These are phyloP conservation scores for Cutaneotrichosporon daszewskae DNA, from an alignment of 1,284 basidiomycete species.

Conservation along the genomic window DNA sequence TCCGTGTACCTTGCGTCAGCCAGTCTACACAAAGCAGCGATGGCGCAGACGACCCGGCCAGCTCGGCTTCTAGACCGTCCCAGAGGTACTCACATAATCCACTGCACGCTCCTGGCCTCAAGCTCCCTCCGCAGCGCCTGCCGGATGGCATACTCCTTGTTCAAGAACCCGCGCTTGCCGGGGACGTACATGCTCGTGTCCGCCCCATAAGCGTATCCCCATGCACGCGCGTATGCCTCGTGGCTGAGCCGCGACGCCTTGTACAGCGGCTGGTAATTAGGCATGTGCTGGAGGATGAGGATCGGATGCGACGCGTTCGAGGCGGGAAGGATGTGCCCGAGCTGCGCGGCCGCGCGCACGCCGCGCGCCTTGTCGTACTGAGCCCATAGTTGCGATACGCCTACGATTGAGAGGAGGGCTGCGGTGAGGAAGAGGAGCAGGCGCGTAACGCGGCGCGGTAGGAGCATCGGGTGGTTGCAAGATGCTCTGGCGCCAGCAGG, in stretches of 20 bases:
- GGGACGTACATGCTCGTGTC: neutral
- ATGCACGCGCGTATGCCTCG: constrained; percentile 4
- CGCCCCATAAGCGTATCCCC: constrained; percentile 6
- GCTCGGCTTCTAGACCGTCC: neutral
- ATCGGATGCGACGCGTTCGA: neutral
- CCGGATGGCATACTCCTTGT: constrained; percentile 4
- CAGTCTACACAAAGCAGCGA: too few relatives aligned
- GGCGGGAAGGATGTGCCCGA: too few relatives aligned
- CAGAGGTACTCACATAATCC: constrained; percentile 11
- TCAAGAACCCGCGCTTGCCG: constrained; percentile 2
- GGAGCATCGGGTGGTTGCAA: too few relatives aligned
- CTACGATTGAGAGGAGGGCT: too few relatives aligned
- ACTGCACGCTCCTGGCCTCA: constrained; percentile 1
- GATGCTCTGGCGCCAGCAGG: too few relatives aligned
- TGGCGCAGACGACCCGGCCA: too few relatives aligned
- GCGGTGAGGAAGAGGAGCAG: too few relatives aligned
- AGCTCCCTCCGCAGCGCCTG: constrained; percentile 1
- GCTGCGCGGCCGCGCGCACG: too few relatives aligned
- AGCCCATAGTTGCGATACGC: too few relatives aligned
- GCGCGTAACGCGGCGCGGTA: too few relatives aligned
- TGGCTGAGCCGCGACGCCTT: constrained; percentile 3
- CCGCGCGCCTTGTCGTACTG: too few relatives aligned
- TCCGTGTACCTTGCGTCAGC: constrained; percentile 12
- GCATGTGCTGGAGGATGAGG: constrained; percentile 8
- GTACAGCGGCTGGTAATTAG: neutral